Conservation (phyloP, 192 early-diverging fungal genomes). For the Mortierella alpina region DNA sequence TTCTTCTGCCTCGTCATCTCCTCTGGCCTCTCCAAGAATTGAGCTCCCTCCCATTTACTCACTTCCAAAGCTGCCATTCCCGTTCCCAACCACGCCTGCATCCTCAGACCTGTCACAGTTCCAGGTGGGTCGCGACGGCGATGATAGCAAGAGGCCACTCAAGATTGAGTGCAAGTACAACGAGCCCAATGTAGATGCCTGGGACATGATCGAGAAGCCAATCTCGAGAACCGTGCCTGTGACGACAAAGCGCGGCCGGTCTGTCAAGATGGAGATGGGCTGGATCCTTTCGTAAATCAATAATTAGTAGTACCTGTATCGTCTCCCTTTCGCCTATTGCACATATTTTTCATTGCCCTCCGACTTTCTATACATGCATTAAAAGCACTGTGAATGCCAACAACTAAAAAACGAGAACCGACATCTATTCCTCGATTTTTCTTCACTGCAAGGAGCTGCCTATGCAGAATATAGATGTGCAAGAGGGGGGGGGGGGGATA, state of each 20-base stretch:
- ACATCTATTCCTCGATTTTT: no score
- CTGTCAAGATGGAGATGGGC: slow-evolving; percentile 51
- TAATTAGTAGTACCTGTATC: neutral
- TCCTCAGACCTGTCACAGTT: slow-evolving; percentile 44
- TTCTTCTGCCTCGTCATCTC: slow-evolving; percentile 16
- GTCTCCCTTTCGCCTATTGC: no score
- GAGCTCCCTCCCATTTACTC: slow-evolving; percentile 46
- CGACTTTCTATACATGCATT: no score
- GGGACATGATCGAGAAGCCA: slow-evolving; percentile 53
- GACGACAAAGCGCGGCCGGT: slow-evolving; percentile 37
- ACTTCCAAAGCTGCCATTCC: slow-evolving; percentile 24
- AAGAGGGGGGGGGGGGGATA: no score
- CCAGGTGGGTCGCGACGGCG: slow-evolving; percentile 32
- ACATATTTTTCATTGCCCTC: no score
- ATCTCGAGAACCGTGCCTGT: slow-evolving; percentile 23
- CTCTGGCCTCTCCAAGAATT: slow-evolving; percentile 26
- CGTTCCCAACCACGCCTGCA: slow-evolving; percentile 18
- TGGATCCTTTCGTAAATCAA: slow-evolving; percentile 41
- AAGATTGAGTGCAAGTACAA: slow-evolving; percentile 54
- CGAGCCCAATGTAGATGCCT: slow-evolving; percentile 51
- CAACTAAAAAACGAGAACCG: no score
- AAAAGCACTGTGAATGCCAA: no score
- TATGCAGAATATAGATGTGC: no score
- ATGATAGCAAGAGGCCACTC: slow-evolving; percentile 11
- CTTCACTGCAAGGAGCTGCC: no score